A percentile compares a stretch with the other conserved stretches of the same genome.
phyloP scores from a whole-genome alignment of 352 stramenopile species.

The Globisporangium megalacanthum region DNA sequence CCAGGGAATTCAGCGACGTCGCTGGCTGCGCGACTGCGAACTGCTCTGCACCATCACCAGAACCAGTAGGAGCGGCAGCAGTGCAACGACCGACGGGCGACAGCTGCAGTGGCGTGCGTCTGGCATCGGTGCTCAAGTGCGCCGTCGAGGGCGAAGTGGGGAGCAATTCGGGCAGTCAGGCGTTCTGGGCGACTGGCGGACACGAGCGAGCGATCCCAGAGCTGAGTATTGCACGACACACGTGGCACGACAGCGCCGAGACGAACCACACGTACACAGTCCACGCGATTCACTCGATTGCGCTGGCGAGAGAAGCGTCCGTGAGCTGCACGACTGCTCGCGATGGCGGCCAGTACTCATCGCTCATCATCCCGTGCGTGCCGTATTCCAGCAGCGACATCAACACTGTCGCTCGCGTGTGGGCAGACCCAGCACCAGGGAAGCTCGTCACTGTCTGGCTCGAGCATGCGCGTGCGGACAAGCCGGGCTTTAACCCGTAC shows the following conservation, averaged over 20 bases:
- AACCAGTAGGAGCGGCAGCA: too few species aligned
- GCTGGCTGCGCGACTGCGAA: conserved; percentile 16
- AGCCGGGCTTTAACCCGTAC: conserved; percentile 4
- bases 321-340: conserved; percentile 3
- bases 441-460: conserved; percentile 10
- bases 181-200: conserved; percentile 27
- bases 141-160: conserved; percentile 10
- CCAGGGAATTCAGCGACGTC: conserved; percentile 9
- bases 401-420: not conserved
- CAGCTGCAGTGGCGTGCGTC: conserved; percentile 18
- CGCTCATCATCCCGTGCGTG: conserved; percentile 20
- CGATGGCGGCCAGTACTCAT: not conserved
- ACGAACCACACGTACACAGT: conserved; percentile 11
- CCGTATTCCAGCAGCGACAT: not conserved
- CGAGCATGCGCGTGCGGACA: conserved; percentile 7
- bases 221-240: conserved; percentile 14
- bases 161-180: conserved; percentile 1
- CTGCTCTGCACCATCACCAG: conserved; percentile 12
- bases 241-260: conserved; percentile 12
- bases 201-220: conserved; percentile 13
- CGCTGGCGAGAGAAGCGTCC: conserved; percentile 5
- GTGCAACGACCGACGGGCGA: not conserved
- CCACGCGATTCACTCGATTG: conserved; percentile 24
- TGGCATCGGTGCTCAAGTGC: conserved; percentile 16
- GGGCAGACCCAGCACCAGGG: not conserved